Base-by-base conservation (phyloP, 2,329 filamentous ascomycete species). In the Paraconiothyrium brasiliense region DNA sequence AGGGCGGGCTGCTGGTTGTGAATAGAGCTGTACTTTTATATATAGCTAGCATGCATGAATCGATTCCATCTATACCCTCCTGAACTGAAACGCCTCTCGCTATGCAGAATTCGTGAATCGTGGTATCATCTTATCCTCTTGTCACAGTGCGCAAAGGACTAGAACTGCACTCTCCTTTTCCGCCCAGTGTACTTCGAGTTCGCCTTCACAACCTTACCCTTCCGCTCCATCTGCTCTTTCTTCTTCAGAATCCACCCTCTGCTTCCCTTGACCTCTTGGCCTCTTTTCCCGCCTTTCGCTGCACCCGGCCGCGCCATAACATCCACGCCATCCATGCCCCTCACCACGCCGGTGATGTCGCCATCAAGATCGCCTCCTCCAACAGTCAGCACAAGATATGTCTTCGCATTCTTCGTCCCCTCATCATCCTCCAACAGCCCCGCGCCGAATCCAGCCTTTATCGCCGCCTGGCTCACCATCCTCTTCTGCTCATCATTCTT, bases 391-490 rank as follows among this genome's bases (percentile, higher is more conserved):
- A 99, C 94, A 2, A 99, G 84, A 77, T 99, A 99, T n/a, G 96
- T 84, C 84, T 99, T 99, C 69, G 90, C 89, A 75, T 94, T 97
- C 85, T 99, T 99, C 41, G 95, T 99, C 47, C 93, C 94, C 0
- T 92, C 92, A 77, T 98, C 94, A 79, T 99, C 95, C 79, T 98
- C 94, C 51, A 99, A 83, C 37, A 99, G 86, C 81, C 95, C 95
- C 0, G 95, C 95, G 51, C 95, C 94, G 73, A 99, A 99, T 0
- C 95, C 95, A 1, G 95, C 95, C 75, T 92, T 93, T 63, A 98
- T 91, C 0, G 95, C 95, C 0, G 95, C 95, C 61, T 87, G 86
- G 55, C 90, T 92, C 69, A 99, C 97, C 94, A 99, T 97, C 73
- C 87, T 89, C 74, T 94, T 88, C 82, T 99, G 95, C 65, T 87